Conservation (phyloP, 805 yeast species). For the Candida ponderosae region DNA sequence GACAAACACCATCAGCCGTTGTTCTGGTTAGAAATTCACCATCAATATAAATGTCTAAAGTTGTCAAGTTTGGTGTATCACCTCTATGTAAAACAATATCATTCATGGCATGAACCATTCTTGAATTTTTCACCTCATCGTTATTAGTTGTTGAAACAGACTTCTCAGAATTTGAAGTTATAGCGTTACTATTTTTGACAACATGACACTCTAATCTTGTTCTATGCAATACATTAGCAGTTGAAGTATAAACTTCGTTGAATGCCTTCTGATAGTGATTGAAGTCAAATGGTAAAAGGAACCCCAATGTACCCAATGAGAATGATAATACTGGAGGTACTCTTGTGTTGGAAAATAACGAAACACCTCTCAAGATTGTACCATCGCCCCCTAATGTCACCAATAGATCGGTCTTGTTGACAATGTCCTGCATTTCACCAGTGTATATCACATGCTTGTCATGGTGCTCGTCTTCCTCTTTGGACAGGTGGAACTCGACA, state of each 20-base stretch:
- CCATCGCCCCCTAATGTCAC: slow-evolving; percentile 97
- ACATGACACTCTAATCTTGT: slow-evolving; percentile 75
- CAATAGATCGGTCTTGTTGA: slow-evolving; percentile 64
- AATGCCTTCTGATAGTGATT: slow-evolving; percentile 53
- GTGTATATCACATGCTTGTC: slow-evolving; percentile 38
- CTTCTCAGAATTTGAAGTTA: slow-evolving; percentile 2
- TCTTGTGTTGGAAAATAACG: slow-evolving; percentile 57
- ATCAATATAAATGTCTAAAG: slow-evolving; percentile 78
- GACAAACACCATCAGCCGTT: slow-evolving; percentile 82
- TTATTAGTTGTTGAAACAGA: not conserved
- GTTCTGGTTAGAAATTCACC: slow-evolving; percentile 82
- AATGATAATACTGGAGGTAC: slow-evolving; percentile 89
- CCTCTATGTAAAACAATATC: slow-evolving; percentile 88
- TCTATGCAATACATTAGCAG: slow-evolving; percentile 69
- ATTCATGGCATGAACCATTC: slow-evolving; percentile 77
- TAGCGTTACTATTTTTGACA: slow-evolving; percentile 22
- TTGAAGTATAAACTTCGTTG: slow-evolving; percentile 53
- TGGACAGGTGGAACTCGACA: slow-evolving; percentile 11
- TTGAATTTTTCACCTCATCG: slow-evolving; percentile 5
- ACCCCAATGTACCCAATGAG: slow-evolving; percentile 88
- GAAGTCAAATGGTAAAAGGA: slow-evolving; percentile 81
- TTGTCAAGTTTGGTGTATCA: slow-evolving; percentile 74
- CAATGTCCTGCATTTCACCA: slow-evolving; percentile 50
- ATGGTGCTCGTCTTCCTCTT: not conserved
- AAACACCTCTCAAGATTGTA: slow-evolving; percentile 78